Conservation (phyloP, 2,329 filamentous ascomycete genomes). For the Fusarium camptoceras region DNA sequence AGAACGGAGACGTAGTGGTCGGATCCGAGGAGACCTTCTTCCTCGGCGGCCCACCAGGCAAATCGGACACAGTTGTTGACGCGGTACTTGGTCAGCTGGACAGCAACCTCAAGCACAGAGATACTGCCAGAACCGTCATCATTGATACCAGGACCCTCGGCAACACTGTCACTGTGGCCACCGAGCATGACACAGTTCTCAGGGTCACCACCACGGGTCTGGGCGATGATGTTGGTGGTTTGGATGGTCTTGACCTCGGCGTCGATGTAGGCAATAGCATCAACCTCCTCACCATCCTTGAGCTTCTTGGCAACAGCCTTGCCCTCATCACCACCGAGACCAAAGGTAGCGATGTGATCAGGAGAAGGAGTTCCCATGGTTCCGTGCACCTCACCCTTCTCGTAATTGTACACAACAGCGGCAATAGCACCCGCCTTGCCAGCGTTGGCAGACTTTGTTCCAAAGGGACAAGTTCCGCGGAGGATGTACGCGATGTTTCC, state of each 20-base stretch:
- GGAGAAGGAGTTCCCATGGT: slow-evolving; percentile 73
- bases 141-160: slow-evolving; percentile 78
- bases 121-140: slow-evolving; percentile 78
- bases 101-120: slow-evolving; percentile 71
- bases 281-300: slow-evolving; percentile 60
- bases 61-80: slow-evolving; percentile 76
- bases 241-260: slow-evolving; percentile 64
- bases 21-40: slow-evolving; percentile 73
- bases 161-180: slow-evolving; percentile 72
- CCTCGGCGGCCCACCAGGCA: slow-evolving; percentile 76
- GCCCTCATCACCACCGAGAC: slow-evolving; percentile 71
- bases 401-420: slow-evolving; percentile 81
- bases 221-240: slow-evolving; percentile 72
- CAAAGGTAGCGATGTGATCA: slow-evolving; percentile 75
- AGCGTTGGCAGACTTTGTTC: slow-evolving; percentile 75
- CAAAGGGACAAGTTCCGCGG: slow-evolving; percentile 78
- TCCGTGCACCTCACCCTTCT: slow-evolving; percentile 70
- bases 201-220: slow-evolving; percentile 68
- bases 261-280: slow-evolving; percentile 70
- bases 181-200: slow-evolving; percentile 75
- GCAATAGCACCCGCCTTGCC: slow-evolving; percentile 76
- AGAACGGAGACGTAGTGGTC: slow-evolving; percentile 70
- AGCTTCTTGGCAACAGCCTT: slow-evolving; percentile 66
- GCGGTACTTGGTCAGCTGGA: slow-evolving; percentile 66
- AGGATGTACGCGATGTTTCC: slow-evolving; percentile 77